Conservation (phyloP, 2,329 filamentous ascomycete genomes). For the Drechslerella dactyloides region DNA sequence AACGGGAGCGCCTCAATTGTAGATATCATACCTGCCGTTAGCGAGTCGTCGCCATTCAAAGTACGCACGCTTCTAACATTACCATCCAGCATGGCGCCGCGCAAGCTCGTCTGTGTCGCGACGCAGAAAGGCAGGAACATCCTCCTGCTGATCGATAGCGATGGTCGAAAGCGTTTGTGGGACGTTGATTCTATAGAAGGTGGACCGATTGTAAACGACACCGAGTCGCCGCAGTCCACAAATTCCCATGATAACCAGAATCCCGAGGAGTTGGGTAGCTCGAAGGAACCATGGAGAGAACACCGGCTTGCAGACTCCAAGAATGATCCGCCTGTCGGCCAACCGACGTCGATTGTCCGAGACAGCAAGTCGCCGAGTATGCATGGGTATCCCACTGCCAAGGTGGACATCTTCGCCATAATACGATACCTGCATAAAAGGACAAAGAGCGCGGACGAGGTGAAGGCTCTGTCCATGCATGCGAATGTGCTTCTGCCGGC, state of each 20-base stretch:
- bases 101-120: conserved; percentile 47
- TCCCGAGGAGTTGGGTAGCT: conserved; percentile 34
- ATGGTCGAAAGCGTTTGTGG: conserved; percentile 45
- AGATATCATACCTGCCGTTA: conserved; percentile 53
- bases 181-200: conserved; percentile 42
- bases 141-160: conserved; percentile 32
- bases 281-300: conserved; percentile 43
- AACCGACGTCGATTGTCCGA: conserved; percentile 31
- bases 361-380: conserved; percentile 33
- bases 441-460: conserved; percentile 6
- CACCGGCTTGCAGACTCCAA: conserved; percentile 21
- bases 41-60: conserved; percentile 53
- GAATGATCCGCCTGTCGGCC: neutral
- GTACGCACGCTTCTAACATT: conserved; percentile 48
- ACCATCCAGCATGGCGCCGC: conserved; percentile 36
- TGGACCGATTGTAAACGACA: conserved; percentile 20
- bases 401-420: conserved; percentile 44
- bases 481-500: conserved; percentile 38
- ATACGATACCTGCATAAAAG: conserved; percentile 38
- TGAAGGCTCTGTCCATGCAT: conserved; percentile 19
- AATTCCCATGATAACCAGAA: conserved; percentile 22
- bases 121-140: conserved; percentile 53
- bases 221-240: conserved; percentile 38
- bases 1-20: conserved; percentile 53
- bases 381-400: conserved; percentile 43